phyloP scores from a whole-genome alignment of 345 rosid species.

The Gossypium longicalyx region DNA sequence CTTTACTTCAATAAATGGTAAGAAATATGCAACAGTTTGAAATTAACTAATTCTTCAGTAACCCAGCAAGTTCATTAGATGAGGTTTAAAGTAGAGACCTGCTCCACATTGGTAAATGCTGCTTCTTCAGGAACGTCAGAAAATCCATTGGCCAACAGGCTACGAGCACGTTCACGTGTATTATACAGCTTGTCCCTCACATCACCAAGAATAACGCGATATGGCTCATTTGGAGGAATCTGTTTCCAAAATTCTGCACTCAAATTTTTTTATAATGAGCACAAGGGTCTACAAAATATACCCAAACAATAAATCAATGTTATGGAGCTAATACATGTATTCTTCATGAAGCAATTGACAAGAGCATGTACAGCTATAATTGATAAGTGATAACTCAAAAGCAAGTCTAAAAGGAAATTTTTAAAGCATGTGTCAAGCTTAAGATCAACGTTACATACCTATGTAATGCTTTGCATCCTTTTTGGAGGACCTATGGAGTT shows the following conservation, averaged over 20 bases:
- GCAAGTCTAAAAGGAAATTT: background rate
- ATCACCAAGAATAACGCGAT: slow-evolving; percentile 87
- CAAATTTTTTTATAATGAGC: background rate
- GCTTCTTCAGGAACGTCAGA: slow-evolving; percentile 85
- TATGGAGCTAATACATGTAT: background rate
- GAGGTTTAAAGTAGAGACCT: slow-evolving; percentile 33
- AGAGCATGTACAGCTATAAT: background rate
- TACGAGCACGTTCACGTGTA: slow-evolving; percentile 93
- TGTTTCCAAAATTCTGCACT: slow-evolving; percentile 93
- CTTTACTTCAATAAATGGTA: background rate
- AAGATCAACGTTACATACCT: slow-evolving; percentile 37
- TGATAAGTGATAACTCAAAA: background rate
- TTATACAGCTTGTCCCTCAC: slow-evolving; percentile 87
- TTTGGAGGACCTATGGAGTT: slow-evolving; percentile 62
- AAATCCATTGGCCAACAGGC: slow-evolving; percentile 60
- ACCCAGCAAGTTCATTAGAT: background rate
- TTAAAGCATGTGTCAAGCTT: no score
- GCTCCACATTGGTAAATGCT: slow-evolving; percentile 69
- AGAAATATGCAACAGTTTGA: background rate
- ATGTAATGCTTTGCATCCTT: slow-evolving; percentile 95
- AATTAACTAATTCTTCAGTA: background rate
- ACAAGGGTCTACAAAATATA: background rate
- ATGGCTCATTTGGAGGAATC: slow-evolving; percentile 83
- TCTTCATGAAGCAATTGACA: background rate
- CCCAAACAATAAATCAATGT: background rate